Evolutionary conservation across 225 moss, liverwort and hornwort species (phyloP).

Genomic region (Climacium dendroides): DNA sequence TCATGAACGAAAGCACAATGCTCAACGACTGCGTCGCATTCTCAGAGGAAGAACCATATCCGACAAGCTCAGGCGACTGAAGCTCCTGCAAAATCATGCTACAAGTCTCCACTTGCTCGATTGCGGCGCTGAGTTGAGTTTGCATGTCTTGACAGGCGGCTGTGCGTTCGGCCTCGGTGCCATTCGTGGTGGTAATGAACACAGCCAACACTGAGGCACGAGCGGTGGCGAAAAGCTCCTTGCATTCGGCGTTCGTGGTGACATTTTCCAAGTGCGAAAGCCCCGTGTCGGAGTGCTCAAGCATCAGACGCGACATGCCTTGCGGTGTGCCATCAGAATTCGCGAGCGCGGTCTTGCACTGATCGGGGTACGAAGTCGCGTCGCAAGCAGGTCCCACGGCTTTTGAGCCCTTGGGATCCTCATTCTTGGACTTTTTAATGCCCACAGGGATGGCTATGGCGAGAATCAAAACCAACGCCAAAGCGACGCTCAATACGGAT

Average conservation of each 20-base stretch:
- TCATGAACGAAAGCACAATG: constrained; percentile 21
- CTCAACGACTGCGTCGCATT: neutral
- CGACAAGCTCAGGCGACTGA: neutral
- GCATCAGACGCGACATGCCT: neutral
- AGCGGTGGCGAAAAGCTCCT: neutral
- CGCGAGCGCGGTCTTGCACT: neutral
- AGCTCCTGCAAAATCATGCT: neutral
- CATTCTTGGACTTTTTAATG: neutral
- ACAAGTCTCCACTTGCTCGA: constrained; percentile 18
- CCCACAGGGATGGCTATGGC: constrained; percentile 28
- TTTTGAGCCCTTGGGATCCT: neutral
- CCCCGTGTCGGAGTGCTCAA: neutral
- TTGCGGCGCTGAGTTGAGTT: constrained; percentile 22
- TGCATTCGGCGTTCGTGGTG: neutral
- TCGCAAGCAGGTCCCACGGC: constrained; percentile 6
- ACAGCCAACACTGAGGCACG: neutral
- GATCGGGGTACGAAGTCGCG: constrained; percentile 27
- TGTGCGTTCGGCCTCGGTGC: neutral
- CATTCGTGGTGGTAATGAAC: neutral
- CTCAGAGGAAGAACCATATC: neutral
- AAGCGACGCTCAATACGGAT: neutral
- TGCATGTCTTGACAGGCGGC: neutral
- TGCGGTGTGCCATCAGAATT: neutral
- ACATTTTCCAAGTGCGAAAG: neutral
- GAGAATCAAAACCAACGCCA: constrained; percentile 15